Evolutionary conservation across 768 basidiomycete species (phyloP).

Genomic region (Hericium erinaceus): DNA sequence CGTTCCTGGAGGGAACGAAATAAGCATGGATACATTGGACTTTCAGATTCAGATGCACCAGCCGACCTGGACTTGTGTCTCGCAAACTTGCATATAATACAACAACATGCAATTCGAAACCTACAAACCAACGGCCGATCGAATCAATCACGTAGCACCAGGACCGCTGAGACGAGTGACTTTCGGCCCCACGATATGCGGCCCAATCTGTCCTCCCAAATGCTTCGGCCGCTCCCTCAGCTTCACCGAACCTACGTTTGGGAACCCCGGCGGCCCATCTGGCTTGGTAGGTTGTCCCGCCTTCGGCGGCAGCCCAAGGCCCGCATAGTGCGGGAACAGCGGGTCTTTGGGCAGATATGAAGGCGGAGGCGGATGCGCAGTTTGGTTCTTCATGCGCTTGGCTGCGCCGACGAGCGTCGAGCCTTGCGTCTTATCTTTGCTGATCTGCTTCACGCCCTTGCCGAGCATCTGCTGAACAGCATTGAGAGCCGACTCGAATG

Average conservation of each 20-base stretch:
- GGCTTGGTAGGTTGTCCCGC: background rate
- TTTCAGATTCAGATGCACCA: no score
- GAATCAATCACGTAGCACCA: background rate
- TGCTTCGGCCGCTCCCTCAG: background rate
- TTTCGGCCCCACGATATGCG: background rate
- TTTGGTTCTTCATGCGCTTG: background rate
- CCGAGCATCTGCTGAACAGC: conserved; percentile 6
- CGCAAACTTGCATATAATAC: no score
- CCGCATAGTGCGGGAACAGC: background rate
- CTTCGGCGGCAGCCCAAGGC: background rate
- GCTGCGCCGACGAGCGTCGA: background rate
- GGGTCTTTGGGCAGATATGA: background rate
- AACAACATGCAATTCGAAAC: no score
- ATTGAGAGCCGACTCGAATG: conserved; percentile 12
- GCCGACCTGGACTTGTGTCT: no score
- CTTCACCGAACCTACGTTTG: background rate
- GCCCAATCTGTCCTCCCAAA: background rate
- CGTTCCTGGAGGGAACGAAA: no score
- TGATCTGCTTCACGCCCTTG: background rate
- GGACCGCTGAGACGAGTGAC: background rate
- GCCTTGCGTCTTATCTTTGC: background rate
- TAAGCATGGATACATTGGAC: no score
- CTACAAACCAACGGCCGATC: no score
- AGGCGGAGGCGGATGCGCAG: background rate
- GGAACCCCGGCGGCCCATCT: no score